Evolutionary conservation across 2,329 filamentous ascomycete genomes (phyloP).

Genomic region (Chrysosporium keratinophilum): DNA sequence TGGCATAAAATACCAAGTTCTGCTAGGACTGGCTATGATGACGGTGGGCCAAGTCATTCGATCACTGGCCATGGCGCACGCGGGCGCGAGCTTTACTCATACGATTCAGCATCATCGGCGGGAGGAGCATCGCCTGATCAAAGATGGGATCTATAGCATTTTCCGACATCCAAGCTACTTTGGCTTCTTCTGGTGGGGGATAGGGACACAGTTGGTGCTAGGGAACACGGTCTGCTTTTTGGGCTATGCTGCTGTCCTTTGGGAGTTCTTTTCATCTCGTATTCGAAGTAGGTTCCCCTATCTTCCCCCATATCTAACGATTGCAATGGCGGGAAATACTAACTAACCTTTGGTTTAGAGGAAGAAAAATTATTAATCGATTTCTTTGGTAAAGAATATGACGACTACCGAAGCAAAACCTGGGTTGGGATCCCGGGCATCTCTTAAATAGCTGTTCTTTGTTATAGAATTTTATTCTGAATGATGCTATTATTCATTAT

Average conservation of each 20-base stretch:
- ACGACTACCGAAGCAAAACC: slow-evolving; percentile 59
- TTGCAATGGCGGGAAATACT: background rate
- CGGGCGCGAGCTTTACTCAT: slow-evolving; percentile 86
- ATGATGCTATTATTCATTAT: background rate
- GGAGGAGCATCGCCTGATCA: slow-evolving; percentile 70
- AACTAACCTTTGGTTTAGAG: slow-evolving; percentile 33
- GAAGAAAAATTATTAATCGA: slow-evolving; percentile 68
- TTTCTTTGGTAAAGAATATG: slow-evolving; percentile 80
- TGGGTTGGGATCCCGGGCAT: slow-evolving; percentile 75
- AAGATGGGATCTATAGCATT: slow-evolving; percentile 62
- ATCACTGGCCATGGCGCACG: slow-evolving; percentile 77
- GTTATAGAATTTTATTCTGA: background rate
- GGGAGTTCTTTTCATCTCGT: slow-evolving; percentile 69
- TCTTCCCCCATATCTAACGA: background rate
- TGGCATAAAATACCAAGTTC: slow-evolving; percentile 28
- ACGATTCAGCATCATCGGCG: slow-evolving; percentile 61
- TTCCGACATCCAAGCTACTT: slow-evolving; percentile 89
- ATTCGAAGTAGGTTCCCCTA: slow-evolving; percentile 49
- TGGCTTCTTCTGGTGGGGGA: slow-evolving; percentile 95
- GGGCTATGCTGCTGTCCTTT: slow-evolving; percentile 64
- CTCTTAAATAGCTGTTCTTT: slow-evolving; percentile 20
- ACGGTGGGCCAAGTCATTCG: slow-evolving; percentile 62
- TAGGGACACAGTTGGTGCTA: slow-evolving; percentile 86
- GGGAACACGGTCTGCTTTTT: slow-evolving; percentile 73
- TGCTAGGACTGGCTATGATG: slow-evolving; percentile 54